These are phyloP conservation scores for Ogataea henricii DNA, from an alignment of 805 yeast species.

Conservation along the genomic window DNA sequence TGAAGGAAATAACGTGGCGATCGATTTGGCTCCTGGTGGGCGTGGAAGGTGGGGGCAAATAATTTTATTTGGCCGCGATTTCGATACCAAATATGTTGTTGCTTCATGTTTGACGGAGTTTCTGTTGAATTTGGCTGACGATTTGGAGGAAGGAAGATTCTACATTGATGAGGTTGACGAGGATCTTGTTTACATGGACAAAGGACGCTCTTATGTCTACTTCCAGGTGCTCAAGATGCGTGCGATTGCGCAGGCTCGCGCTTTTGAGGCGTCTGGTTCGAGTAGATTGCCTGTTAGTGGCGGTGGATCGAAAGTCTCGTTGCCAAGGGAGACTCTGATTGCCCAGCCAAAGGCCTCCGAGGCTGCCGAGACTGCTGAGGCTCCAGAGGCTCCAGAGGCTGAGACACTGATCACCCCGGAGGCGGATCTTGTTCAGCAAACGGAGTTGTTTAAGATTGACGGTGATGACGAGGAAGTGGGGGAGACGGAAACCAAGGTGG, in stretches of 20 bases:
- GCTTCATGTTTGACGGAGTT: constrained; percentile 92
- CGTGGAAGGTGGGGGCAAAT: constrained; percentile 87
- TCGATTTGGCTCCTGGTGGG: constrained; percentile 83
- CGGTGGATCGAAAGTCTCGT: constrained; percentile 22
- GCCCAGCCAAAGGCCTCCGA: constrained; percentile 1
- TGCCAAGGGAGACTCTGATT: constrained; percentile 37
- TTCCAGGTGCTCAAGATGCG: constrained; percentile 69
- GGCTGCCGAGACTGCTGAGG: not conserved
- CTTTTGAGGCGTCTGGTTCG: constrained; percentile 11
- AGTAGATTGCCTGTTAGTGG: constrained; percentile 21
- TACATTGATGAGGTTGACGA: constrained; percentile 63
- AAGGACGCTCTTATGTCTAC: constrained; percentile 55
- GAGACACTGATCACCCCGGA: constrained; percentile 9
- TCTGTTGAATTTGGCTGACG: constrained; percentile 78
- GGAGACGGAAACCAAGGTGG: not conserved
- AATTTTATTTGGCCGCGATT: constrained; percentile 90
- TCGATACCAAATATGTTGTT: constrained; percentile 82
- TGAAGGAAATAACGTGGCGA: constrained; percentile 88
- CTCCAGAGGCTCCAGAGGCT: constrained; percentile 2
- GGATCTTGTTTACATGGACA: constrained; percentile 46
- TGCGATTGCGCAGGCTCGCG: constrained; percentile 43
- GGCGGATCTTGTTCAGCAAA: constrained; percentile 4
- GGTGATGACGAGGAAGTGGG: constrained; percentile 10
- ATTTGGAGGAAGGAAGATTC: constrained; percentile 83
- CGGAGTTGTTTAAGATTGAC: constrained; percentile 5